Conservation (phyloP, 2,329 filamentous ascomycete species). For the Clarireedia hainanense region DNA sequence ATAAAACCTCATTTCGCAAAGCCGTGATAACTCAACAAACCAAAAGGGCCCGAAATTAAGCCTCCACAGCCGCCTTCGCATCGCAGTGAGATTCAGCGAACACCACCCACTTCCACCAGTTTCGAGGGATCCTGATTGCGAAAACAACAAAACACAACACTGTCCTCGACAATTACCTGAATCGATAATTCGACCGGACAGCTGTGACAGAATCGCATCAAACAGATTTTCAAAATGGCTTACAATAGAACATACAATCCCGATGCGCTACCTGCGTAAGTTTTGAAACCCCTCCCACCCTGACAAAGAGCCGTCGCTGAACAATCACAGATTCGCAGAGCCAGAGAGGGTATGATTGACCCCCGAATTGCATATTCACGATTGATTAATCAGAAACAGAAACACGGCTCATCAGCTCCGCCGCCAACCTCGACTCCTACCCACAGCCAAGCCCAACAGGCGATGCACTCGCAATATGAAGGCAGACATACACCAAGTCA, state of each 20-base stretch:
- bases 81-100: neutral
- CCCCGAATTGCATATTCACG: neutral
- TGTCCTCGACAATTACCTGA: neutral
- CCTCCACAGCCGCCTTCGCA: neutral
- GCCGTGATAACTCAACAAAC: neutral
- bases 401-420: neutral
- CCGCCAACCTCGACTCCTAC: conserved; percentile 25
- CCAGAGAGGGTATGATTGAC: conserved; percentile 35
- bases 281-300: conserved; percentile 15
- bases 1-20: neutral
- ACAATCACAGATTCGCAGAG: conserved; percentile 40
- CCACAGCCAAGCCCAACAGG: conserved; percentile 18
- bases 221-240: conserved; percentile 54
- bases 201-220: neutral
- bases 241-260: conserved; percentile 93
- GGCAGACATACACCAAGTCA: conserved; percentile 25
- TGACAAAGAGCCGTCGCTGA: conserved; percentile 11
- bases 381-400: conserved; percentile 3
- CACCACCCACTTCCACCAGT: neutral
- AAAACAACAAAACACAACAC: neutral
- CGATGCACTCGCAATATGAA: conserved; percentile 20
- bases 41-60: neutral
- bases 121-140: neutral
- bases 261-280: conserved; percentile 87
- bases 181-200: conserved; percentile 3